Base-by-base conservation (phyloP, 352 stramenopile genomes). In the Pythium apleroticum region DNA sequence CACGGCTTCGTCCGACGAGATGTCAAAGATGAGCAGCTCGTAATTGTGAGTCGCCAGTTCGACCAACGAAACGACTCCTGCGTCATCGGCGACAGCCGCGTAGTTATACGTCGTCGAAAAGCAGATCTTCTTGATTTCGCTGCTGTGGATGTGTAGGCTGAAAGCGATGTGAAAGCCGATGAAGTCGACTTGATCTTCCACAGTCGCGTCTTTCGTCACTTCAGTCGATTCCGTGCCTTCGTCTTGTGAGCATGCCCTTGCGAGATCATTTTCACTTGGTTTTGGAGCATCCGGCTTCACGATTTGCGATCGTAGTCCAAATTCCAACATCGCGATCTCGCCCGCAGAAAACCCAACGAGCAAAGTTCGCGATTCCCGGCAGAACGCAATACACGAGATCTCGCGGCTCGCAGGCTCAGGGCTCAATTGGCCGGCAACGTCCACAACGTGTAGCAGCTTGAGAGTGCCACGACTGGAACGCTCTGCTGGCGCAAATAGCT, bases 61-160 rank as follows among this genome's bases (percentile, higher is more conserved):
- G 11, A 90, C 72, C 15, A 91, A 68, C 2, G 81, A 87, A 0
- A 91, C 74, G 43, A 88, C 82, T 2, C 83, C 85, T 30, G 64
- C 75, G 24, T 73, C 58, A 60, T 94, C 85, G 0, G 81, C 73
- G 22, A 89, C 65, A 19, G 75, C 77, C 24, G 85, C 68, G 52
- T 84, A 88, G 6, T 70, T 70, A 39, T 87, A 84, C 0, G 71
- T 65, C 10, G 77, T 78, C 0, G 76, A 85, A 20, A 90, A 48
- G n/a, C 57, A 72, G 7, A 91, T 63, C 41, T 71, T 76, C 27
- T 54, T 71, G 52, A 94, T 88, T 9, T 74, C 72, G 22, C 80
- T 77, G 37, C 73, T 81, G 69, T 91, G 81, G 10, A 88, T 74
- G 54, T 90, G 81, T 11, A 84, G 57, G 9, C 66, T 77, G 59